Percentiles rank a stretch among this genome's conserved stretches.
Conservation (phyloP, 2,329 filamentous ascomycete genomes). For the Cladobotryum protrusum region DNA sequence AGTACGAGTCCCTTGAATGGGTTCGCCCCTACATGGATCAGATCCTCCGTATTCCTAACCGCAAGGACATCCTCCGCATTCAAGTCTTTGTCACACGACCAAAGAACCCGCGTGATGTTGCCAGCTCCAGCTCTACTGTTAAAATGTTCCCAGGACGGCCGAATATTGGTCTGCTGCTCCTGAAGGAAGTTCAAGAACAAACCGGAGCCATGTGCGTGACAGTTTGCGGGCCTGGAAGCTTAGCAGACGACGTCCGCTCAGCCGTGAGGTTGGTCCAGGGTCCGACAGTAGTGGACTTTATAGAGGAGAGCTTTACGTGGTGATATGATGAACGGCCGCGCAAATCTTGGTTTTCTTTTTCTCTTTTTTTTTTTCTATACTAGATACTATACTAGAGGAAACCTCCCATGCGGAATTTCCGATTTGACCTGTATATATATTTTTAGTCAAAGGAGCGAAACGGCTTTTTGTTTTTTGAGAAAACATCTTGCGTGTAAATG, state of each 20-base stretch:
- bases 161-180: conserved; percentile 71
- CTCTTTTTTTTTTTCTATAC: conserved; percentile 9
- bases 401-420: conserved; percentile 1
- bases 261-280: conserved; percentile 61
- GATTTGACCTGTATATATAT: conserved; percentile 24
- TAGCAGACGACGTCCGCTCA: conserved; percentile 69
- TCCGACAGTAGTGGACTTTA: conserved; percentile 61
- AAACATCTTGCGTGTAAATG: too few species aligned
- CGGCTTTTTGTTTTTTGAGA: too few species aligned
- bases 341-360: conserved; percentile 4
- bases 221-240: conserved; percentile 67
- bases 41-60: conserved; percentile 70
- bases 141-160: conserved; percentile 90
- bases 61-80: conserved; percentile 77
- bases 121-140: conserved; percentile 69
- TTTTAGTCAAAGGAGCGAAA: conserved; percentile 11
- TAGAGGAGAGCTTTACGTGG: conserved; percentile 72
- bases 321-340: conserved; percentile 23
- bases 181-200: conserved; percentile 74
- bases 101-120: conserved; percentile 73
- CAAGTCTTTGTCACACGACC: conserved; percentile 88
- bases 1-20: conserved; percentile 87
- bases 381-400: conserved; percentile 9
- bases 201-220: conserved; percentile 84
- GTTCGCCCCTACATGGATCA: conserved; percentile 77